A percentile compares a stretch with the other conserved stretches of the same genome.
Conservation (phyloP, 1,284 basidiomycete species). For the Cutaneotrichosporon cyanovorans region DNA sequence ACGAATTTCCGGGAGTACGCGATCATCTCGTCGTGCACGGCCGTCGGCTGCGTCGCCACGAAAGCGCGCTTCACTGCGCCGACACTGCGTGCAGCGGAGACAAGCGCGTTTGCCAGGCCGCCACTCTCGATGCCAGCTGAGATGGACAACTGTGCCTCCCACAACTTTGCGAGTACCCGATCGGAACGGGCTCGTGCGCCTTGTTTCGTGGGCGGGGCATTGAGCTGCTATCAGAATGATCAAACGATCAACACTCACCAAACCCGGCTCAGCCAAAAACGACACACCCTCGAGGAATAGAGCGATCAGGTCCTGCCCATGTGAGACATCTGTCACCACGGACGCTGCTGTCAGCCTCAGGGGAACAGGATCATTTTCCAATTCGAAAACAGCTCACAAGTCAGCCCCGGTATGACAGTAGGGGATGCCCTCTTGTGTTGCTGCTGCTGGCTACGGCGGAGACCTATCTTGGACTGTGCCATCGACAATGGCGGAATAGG, state of each 20-base stretch:
- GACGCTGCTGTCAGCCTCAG: background rate
- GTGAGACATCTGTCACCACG: background rate
- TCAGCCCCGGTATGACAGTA: background rate
- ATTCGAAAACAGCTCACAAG: no score
- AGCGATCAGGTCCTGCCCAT: conserved; percentile 3
- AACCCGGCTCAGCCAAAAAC: conserved; percentile 5
- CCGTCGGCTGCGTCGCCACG: background rate
- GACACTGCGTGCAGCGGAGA: conserved; percentile 5
- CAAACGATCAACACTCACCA: conserved; percentile 1
- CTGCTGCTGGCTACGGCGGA: background rate
- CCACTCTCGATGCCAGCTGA: conserved; percentile 5
- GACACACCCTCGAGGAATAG: conserved; percentile 13
- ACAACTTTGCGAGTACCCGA: conserved; percentile 13
- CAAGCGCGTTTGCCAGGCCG: conserved; percentile 9
- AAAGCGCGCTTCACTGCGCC: conserved; percentile 12
- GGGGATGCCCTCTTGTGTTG: background rate
- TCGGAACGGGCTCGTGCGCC: conserved; percentile 11
- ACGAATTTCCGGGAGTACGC: conserved; percentile 1
- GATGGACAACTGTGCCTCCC: conserved; percentile 16
- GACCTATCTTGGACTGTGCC: conserved; percentile 1
- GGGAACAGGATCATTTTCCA: background rate
- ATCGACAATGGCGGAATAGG: background rate
- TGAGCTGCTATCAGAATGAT: conserved; percentile 7
- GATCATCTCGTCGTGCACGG: conserved; percentile 6
- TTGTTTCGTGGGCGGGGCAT: conserved; percentile 10